A percentile compares a stretch with the other conserved stretches of the same genome.
These are phyloP conservation scores for Cladosporium oxysporum DNA, from an alignment of 2,329 filamentous ascomycete species.

Conservation along the genomic window DNA sequence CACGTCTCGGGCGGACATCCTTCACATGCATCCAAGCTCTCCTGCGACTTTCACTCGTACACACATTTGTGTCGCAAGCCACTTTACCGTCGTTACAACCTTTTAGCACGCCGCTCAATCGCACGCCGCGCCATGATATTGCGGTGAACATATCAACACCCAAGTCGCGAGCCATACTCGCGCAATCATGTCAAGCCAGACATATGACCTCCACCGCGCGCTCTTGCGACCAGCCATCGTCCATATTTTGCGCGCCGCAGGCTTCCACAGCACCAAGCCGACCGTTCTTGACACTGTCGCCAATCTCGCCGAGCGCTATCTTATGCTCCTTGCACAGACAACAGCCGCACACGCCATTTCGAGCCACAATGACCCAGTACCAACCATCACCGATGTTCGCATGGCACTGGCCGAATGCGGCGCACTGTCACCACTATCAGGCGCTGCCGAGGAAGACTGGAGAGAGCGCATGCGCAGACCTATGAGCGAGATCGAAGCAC, in stretches of 20 bases:
- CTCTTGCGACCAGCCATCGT: slow-evolving; percentile 84
- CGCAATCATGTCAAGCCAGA: slow-evolving; percentile 30
- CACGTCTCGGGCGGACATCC: background rate
- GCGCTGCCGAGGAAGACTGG: slow-evolving; percentile 69
- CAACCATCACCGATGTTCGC: slow-evolving; percentile 75
- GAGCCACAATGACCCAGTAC: slow-evolving; percentile 65
- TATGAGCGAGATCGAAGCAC: slow-evolving; percentile 42
- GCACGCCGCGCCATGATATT: slow-evolving; percentile 16
- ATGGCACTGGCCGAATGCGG: slow-evolving; percentile 83
- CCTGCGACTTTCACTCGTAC: slow-evolving; percentile 5
- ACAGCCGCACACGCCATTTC: slow-evolving; percentile 71
- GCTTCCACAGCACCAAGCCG: slow-evolving; percentile 80
- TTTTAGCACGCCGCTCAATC: background rate
- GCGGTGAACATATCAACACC: slow-evolving; percentile 9
- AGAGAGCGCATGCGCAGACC: slow-evolving; percentile 52
- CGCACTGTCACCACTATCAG: slow-evolving; percentile 68
- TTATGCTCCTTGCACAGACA: slow-evolving; percentile 70
- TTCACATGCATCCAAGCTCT: slow-evolving; percentile 9
- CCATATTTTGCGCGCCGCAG: slow-evolving; percentile 87
- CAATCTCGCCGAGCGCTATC: slow-evolving; percentile 80
- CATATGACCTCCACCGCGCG: slow-evolving; percentile 63
- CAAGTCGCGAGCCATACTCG: slow-evolving; percentile 12
- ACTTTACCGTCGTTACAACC: background rate
- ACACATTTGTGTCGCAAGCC: background rate
- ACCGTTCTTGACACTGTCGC: slow-evolving; percentile 85